A percentile compares a stretch with the other conserved stretches of the same genome.
phyloP scores from a whole-genome alignment of 768 basidiomycete species.

The Imleria badia region DNA sequence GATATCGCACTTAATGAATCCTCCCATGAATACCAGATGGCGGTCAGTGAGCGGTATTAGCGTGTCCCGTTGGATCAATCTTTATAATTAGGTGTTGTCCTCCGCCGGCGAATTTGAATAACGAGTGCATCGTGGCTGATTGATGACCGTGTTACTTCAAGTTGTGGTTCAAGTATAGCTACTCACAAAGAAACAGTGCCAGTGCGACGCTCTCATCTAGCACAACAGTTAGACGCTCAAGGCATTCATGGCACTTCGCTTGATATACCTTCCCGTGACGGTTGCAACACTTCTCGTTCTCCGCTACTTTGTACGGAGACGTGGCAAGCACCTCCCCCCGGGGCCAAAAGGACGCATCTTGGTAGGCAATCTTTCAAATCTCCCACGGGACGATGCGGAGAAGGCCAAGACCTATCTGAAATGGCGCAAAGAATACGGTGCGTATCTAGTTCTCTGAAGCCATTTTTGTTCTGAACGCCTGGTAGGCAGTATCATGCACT shows the following conservation, averaged over 20 bases:
- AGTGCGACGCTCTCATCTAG: background rate
- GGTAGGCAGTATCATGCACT: background rate
- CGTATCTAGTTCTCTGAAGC: background rate
- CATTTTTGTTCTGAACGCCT: background rate
- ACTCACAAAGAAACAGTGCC: no score
- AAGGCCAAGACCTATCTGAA: background rate
- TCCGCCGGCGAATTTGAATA: no score
- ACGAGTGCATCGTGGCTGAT: no score
- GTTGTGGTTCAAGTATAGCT: no score
- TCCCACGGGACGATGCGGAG: background rate
- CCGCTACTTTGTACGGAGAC: background rate
- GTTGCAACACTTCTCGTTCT: background rate
- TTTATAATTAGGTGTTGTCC: no score
- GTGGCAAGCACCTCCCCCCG: background rate
- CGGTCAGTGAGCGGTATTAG: no score
- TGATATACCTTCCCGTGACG: background rate
- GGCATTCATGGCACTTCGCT: background rate
- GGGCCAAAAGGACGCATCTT: constrained; percentile 1
- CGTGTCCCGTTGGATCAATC: no score
- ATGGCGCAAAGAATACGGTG: background rate
- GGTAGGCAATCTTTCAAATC: background rate
- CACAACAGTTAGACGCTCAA: no score
- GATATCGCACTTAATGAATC: no score
- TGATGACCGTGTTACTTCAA: no score
- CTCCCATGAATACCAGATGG: no score